Percentiles rank a stretch among this genome's conserved stretches.
Conservation (phyloP, 1,284 basidiomycete genomes). For the Pterula multifida region DNA sequence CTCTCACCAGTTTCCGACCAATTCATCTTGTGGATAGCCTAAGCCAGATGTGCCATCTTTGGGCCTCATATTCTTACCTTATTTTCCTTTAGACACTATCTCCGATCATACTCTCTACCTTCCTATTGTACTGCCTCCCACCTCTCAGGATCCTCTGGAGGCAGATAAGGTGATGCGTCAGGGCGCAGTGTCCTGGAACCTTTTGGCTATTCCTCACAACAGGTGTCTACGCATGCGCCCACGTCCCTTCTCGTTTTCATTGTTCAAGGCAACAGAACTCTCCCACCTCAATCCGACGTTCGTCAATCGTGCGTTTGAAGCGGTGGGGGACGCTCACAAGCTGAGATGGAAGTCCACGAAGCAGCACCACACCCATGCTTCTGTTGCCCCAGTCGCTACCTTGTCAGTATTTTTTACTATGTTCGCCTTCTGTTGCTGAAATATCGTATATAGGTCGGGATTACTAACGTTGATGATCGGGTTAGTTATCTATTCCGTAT, state of each 20-base stretch:
- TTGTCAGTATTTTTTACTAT: neutral
- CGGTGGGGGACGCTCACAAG: constrained; percentile 15
- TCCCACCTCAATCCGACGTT: constrained; percentile 27
- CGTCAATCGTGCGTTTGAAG: constrained; percentile 33
- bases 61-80: constrained; percentile 52
- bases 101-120: constrained; percentile 46
- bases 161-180: constrained; percentile 19
- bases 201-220: constrained; percentile 3
- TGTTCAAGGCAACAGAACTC: constrained; percentile 23
- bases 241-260: neutral
- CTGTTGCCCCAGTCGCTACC: neutral
- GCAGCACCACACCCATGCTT: neutral
- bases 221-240: constrained; percentile 4
- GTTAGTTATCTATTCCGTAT: neutral
- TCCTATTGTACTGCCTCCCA: constrained; percentile 35
- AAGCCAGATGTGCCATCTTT: constrained; percentile 36
- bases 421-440: neutral
- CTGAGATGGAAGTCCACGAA: neutral
- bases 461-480: neutral
- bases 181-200: constrained; percentile 15
- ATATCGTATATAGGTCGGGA: neutral
- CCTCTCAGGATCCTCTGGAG: constrained; percentile 12
- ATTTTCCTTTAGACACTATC: constrained; percentile 25
- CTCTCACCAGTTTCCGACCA: neutral
- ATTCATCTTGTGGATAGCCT: constrained; percentile 1